phyloP scores from a whole-genome alignment of 345 rosid species.

The Bretschneidera sinensis region DNA sequence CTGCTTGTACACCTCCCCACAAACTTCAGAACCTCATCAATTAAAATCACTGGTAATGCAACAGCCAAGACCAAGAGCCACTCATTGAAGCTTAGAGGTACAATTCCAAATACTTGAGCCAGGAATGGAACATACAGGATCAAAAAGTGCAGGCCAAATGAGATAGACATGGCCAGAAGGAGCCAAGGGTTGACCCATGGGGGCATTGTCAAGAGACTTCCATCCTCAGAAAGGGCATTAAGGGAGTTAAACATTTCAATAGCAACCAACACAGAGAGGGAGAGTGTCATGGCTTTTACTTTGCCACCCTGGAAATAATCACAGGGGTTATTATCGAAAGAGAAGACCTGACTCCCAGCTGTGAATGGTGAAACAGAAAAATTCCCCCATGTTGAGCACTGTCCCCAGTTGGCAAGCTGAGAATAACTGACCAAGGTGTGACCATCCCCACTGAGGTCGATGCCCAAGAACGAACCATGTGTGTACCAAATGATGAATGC shows the following conservation, averaged over 20 bases:
- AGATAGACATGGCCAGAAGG: constrained; percentile 55
- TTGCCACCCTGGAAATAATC: constrained; percentile 61
- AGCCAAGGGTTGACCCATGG: constrained; percentile 84
- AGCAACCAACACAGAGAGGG: constrained; percentile 67
- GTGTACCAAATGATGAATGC: constrained; percentile 68
- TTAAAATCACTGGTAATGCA: constrained; percentile 56
- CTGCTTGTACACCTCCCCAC: constrained; percentile 34
- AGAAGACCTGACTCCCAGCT: constrained; percentile 46
- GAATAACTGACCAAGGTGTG: constrained; percentile 54
- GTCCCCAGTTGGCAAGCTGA: constrained; percentile 69
- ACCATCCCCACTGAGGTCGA: constrained; percentile 58
- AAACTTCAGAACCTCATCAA: constrained; percentile 49
- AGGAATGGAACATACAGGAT: constrained; percentile 66
- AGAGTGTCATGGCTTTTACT: constrained; percentile 63
- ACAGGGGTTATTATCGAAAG: constrained; percentile 44
- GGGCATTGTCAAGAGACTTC: constrained; percentile 62
- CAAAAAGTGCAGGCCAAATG: constrained; percentile 62
- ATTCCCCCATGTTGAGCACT: constrained; percentile 49
- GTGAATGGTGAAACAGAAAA: constrained; percentile 50
- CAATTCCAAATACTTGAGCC: constrained; percentile 56
- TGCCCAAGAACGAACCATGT: constrained; percentile 48
- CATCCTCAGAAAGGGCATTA: constrained; percentile 69
- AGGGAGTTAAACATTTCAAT: constrained; percentile 81
- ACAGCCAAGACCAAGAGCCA: constrained; percentile 64
- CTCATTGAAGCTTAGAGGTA: constrained; percentile 63